Base-by-base conservation (phyloP, 768 basidiomycete species). In the Kwoniella heveanensis region DNA sequence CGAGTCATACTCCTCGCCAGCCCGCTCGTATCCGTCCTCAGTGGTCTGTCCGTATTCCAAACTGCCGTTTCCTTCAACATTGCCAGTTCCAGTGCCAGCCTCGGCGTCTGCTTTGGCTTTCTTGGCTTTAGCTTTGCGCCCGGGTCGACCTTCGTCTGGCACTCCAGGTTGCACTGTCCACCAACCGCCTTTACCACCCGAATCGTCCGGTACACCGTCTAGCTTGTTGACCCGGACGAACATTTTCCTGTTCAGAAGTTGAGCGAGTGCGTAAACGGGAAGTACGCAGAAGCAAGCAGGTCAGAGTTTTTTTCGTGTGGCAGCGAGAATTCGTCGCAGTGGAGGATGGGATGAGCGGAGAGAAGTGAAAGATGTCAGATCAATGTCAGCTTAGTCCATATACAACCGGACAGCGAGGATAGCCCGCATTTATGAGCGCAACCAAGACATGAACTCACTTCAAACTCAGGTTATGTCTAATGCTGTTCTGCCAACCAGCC, bases 401-500 rank as follows among this genome's bases (percentile, higher is more conserved):
- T n/a, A n/a, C n/a, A n/a, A n/a, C n/a, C n/a, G n/a, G n/a, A n/a
- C n/a, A n/a, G n/a, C n/a, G n/a, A n/a, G n/a, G n/a, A 32, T 5
- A 32, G 32, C 32, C 32, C 32, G 13, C 13, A 6, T 13, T 5
- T 6, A 32, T 32, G 32, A 32, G 32, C 5, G 5, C 7, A 32
- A 32, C 7, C 13, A 5, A 24, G 10, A 50, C 30, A 37, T 21
- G n/a, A 21, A 62, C 65, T 57, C 66, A 55, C 74, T 81, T 81
- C 27, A 81, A 59, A 67, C 72, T 75, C 21, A 81, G 68, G 65
- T 80, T 81, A 66, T 81, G 80, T 27, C 80, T 70, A 57, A 81
- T 81, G 59, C 71, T 74, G 55, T 81, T 81, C 77, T 79, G 78
- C 78, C 78, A 79, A 17, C 76, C 78, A 4, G 69, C 72, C 37